Evolutionary conservation across 352 stramenopile genomes (phyloP).

Genomic region (Globisporangium abappressorium): DNA sequence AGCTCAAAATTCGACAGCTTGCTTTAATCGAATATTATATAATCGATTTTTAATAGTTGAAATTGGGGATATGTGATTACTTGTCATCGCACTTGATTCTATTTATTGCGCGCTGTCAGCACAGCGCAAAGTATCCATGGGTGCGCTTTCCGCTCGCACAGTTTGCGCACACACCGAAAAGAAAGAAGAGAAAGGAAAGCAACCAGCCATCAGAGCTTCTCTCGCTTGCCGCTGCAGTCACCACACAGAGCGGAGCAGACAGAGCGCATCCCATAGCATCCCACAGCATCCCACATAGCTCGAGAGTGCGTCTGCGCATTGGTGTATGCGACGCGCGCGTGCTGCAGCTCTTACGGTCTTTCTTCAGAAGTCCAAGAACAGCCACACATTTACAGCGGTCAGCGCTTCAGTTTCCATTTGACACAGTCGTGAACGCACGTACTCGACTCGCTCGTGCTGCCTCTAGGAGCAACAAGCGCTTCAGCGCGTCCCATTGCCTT

Average conservation of each 20-base stretch:
- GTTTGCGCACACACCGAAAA: background rate
- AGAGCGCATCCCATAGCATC: background rate
- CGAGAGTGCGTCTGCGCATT: background rate
- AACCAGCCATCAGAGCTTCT: background rate
- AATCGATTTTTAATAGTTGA: background rate
- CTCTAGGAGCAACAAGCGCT: background rate
- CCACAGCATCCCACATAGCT: background rate
- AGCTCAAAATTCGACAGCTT: too few relatives aligned
- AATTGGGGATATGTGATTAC: background rate
- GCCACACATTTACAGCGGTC: background rate
- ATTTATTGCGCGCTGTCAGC: background rate
- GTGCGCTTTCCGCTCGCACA: background rate
- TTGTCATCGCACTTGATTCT: background rate
- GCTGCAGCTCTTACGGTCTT: background rate
- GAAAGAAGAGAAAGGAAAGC: background rate
- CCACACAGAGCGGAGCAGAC: background rate
- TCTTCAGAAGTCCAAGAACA: background rate
- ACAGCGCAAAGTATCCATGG: slow-evolving; percentile 1
- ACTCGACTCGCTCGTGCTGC: background rate
- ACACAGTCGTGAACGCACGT: background rate
- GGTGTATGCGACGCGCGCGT: background rate
- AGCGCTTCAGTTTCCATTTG: background rate
- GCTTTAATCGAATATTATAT: too few relatives aligned
- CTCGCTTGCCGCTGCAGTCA: background rate
- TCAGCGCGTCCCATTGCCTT: background rate